Evolutionary conservation across 768 basidiomycete genomes (phyloP).

Genomic region (Antrodiella citrinella): DNA sequence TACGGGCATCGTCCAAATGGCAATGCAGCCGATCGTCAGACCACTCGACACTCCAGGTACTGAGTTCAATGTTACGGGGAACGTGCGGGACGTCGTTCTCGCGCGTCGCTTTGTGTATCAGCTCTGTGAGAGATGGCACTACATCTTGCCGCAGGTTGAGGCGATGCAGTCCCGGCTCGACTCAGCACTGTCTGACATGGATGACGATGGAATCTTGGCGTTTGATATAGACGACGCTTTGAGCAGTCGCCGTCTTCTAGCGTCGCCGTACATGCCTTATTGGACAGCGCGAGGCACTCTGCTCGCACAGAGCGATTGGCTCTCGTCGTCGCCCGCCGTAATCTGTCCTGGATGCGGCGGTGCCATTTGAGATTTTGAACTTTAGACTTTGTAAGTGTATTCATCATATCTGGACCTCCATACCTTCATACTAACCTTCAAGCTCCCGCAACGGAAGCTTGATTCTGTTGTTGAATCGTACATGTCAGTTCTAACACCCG

Average conservation of each 20-base stretch:
- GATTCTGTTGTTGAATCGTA: too few species aligned
- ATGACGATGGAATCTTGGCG: background rate
- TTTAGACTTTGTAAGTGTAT: too few species aligned
- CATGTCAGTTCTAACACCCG: too few species aligned
- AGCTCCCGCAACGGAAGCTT: too few species aligned
- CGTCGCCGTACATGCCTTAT: background rate
- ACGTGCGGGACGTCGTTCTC: slow-evolving; percentile 7
- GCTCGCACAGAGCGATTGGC: background rate
- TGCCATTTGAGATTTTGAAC: background rate
- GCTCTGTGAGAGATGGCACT: slow-evolving; percentile 1
- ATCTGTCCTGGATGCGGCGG: background rate
- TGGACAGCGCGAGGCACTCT: background rate
- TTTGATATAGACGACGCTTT: background rate
- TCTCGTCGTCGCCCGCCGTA: background rate
- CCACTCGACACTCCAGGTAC: background rate
- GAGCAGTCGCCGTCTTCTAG: background rate
- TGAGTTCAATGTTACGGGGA: slow-evolving; percentile 1
- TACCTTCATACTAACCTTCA: too few species aligned
- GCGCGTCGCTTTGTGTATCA: slow-evolving; percentile 7
- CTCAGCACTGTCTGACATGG: background rate
- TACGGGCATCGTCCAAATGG: background rate
- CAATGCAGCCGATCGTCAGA: background rate
- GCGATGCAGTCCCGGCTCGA: background rate
- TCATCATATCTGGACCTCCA: too few species aligned
- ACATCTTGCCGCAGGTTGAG: background rate